Conservation (phyloP, 768 basidiomycete species). For the Collybiopsis confluens region DNA sequence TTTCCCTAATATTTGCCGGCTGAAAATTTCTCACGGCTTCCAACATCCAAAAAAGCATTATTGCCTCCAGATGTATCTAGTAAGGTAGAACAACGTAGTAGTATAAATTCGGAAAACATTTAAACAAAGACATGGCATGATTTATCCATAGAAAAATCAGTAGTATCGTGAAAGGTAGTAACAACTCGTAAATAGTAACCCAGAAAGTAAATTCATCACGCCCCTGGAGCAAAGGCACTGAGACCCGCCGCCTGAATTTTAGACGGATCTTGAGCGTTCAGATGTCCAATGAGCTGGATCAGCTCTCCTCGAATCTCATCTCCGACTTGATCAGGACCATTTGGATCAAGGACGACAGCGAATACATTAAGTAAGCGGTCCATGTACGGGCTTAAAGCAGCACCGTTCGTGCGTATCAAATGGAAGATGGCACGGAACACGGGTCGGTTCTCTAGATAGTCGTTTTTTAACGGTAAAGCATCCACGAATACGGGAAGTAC, state of each 20-base stretch:
- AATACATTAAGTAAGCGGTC: constrained; percentile 80
- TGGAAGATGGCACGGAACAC: constrained; percentile 88
- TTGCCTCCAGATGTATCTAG: background rate
- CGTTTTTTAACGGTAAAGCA: constrained; percentile 83
- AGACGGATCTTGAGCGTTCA: constrained; percentile 72
- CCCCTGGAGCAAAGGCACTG: constrained; percentile 44
- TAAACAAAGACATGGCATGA: background rate
- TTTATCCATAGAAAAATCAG: too few relatives aligned
- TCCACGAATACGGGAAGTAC: constrained; percentile 82
- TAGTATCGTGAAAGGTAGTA: background rate
- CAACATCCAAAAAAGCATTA: too few relatives aligned
- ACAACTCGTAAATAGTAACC: constrained; percentile 13
- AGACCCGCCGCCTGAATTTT: constrained; percentile 83
- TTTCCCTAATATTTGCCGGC: constrained; percentile 3
- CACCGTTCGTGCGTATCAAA: constrained; percentile 75
- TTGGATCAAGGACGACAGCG: constrained; percentile 77
- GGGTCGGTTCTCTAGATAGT: constrained; percentile 85
- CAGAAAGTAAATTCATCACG: constrained; percentile 23
- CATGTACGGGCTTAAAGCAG: constrained; percentile 67
- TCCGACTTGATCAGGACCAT: constrained; percentile 67
- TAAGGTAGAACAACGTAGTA: background rate
- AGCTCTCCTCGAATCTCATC: constrained; percentile 76
- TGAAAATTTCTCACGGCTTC: background rate
- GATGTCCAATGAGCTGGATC: constrained; percentile 63
- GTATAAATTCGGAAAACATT: constrained; percentile 1